A percentile compares a stretch with the other conserved stretches of the same genome.
Conservation (phyloP, 345 rosid genomes). For the Corymbia maculata region DNA sequence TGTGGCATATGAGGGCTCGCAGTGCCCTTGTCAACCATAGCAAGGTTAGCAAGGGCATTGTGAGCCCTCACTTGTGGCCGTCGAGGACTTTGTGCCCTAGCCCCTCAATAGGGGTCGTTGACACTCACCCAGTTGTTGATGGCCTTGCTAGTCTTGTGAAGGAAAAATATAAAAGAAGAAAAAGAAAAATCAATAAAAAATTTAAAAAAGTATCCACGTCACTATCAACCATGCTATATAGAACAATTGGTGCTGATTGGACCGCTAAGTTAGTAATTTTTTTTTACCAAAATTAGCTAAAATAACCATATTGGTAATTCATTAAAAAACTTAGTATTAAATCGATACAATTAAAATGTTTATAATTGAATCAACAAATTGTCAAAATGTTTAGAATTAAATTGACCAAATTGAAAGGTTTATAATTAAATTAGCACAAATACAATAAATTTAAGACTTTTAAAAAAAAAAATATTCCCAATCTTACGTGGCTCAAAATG, state of each 20-base stretch:
- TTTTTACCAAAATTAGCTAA: too few species aligned
- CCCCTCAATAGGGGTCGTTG: rapidly evolving
- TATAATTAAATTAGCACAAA: too few species aligned
- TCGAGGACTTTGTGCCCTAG: too few species aligned
- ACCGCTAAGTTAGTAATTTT: too few species aligned
- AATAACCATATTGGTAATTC: too few species aligned
- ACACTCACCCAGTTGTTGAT: rapidly evolving
- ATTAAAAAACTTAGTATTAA: too few species aligned
- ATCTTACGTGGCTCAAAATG: neutral
- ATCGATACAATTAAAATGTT: neutral
- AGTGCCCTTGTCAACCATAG: rapidly evolving
- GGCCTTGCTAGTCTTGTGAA: too few species aligned
- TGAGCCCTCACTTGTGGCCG: too few species aligned
- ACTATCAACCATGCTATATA: rapidly evolving
- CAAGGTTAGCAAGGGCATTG: too few species aligned
- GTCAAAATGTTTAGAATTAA: too few species aligned
- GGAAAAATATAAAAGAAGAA: too few species aligned
- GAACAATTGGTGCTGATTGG: too few species aligned
- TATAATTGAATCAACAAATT: rapidly evolving
- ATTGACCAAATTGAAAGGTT: neutral
- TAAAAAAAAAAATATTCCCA: rapidly evolving
- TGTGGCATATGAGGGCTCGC: rapidly evolving
- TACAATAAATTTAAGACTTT: neutral
- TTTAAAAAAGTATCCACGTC: neutral
- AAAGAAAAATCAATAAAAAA: rapidly evolving